Evolutionary conservation across 2,329 filamentous ascomycete species (phyloP).

Genomic region (Lachnellula arida): DNA sequence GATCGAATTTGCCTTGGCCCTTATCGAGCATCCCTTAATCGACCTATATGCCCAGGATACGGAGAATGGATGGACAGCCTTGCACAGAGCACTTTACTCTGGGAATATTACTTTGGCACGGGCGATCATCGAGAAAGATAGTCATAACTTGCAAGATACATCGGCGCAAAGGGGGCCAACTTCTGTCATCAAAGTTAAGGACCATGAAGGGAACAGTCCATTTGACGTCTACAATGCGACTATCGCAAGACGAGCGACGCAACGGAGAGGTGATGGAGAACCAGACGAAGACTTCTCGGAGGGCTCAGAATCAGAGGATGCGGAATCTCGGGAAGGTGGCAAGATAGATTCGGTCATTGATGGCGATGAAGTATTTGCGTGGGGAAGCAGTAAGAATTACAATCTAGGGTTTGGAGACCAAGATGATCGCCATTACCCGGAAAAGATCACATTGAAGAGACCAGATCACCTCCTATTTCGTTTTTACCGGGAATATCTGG

Average conservation of each 20-base stretch:
- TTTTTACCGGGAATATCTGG: constrained; percentile 66
- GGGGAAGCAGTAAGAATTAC: constrained; percentile 94
- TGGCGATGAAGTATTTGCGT: constrained; percentile 86
- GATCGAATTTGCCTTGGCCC: constrained; percentile 67
- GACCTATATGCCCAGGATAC: constrained; percentile 84
- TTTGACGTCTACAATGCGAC: constrained; percentile 90
- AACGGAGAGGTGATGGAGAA: constrained; percentile 29
- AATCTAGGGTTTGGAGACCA: constrained; percentile 92
- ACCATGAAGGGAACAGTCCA: constrained; percentile 89
- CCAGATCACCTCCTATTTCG: constrained; percentile 71
- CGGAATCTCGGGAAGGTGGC: neutral
- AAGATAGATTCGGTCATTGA: constrained; percentile 32
- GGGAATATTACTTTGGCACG: constrained; percentile 86
- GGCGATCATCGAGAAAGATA: constrained; percentile 72
- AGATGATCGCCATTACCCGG: constrained; percentile 89
- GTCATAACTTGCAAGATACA: constrained; percentile 53
- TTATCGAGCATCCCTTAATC: constrained; percentile 76
- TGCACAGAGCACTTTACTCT: constrained; percentile 85
- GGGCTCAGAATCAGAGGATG: constrained; percentile 38
- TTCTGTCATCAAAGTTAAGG: constrained; percentile 88
- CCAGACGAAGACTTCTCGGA: constrained; percentile 46
- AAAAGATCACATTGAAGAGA: constrained; percentile 71
- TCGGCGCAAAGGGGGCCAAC: constrained; percentile 56
- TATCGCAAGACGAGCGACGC: constrained; percentile 70
- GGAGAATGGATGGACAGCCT: constrained; percentile 93